These are phyloP conservation scores for Nemania abortiva DNA, from an alignment of 2,329 filamentous ascomycete species.

Conservation along the genomic window DNA sequence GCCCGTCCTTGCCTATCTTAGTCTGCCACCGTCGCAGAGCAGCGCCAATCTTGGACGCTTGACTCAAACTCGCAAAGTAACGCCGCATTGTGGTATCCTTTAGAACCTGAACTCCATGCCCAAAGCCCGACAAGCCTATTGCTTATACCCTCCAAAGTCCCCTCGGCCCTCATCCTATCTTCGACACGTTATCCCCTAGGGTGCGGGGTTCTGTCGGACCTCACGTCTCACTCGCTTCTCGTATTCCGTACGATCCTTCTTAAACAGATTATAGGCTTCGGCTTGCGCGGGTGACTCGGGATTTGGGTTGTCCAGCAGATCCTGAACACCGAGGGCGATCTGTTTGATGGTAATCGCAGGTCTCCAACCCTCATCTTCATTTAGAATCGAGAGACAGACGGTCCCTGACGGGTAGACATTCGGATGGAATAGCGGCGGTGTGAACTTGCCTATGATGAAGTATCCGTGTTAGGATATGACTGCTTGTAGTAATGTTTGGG, in stretches of 20 bases:
- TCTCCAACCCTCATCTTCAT: constrained; percentile 99
- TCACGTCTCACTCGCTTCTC: constrained; percentile 88
- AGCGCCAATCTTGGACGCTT: constrained; percentile 13
- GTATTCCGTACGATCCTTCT: constrained; percentile 88
- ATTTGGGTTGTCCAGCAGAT: constrained; percentile 95
- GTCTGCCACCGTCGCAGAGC: constrained; percentile 23
- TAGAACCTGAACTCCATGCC: constrained; percentile 42
- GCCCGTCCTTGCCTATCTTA: constrained; percentile 24
- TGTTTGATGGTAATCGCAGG: constrained; percentile 99
- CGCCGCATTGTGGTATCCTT: constrained; percentile 41
- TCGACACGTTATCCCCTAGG: constrained; percentile 26
- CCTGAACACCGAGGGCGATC: constrained; percentile 95
- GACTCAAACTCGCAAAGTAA: constrained; percentile 37
- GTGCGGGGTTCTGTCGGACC: constrained; percentile 88
- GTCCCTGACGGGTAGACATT: constrained; percentile 99
- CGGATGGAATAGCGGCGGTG: constrained; percentile 94
- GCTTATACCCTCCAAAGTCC: constrained; percentile 22
- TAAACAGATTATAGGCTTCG: constrained; percentile 96
- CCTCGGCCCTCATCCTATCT: not conserved
- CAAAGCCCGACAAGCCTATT: constrained; percentile 22
- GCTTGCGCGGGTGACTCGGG: constrained; percentile 97
- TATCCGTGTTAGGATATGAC: constrained; percentile 25
- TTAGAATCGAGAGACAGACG: constrained; percentile 95
- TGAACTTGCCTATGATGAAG: constrained; percentile 82
- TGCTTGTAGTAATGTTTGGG: not conserved